Percentiles rank a stretch among this genome's conserved stretches.
phyloP scores from a whole-genome alignment of 2,329 filamentous ascomycete species.

The Colletotrichum higginsianum region DNA sequence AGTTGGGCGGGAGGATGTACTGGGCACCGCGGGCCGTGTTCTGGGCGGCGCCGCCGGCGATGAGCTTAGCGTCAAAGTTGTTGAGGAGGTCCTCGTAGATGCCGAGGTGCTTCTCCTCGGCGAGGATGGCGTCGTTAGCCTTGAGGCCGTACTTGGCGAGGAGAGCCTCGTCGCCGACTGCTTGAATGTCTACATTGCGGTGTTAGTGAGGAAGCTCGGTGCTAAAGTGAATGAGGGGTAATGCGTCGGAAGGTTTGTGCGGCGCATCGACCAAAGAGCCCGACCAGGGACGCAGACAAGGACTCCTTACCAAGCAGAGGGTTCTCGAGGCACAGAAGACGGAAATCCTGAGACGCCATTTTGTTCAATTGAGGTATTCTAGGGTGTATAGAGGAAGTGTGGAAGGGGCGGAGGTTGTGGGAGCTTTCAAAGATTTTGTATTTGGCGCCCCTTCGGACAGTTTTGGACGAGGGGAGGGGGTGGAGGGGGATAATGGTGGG shows the following conservation, averaged over 20 bases:
- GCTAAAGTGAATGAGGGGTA: slow-evolving; percentile 35
- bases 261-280: slow-evolving; percentile 15
- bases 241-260: slow-evolving; percentile 9
- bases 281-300: slow-evolving; percentile 7
- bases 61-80: slow-evolving; percentile 93
- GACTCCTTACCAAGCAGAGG: slow-evolving; percentile 85
- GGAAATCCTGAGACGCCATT: slow-evolving; percentile 88
- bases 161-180: slow-evolving; percentile 83
- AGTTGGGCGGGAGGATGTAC: slow-evolving; percentile 93
- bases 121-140: slow-evolving; percentile 97
- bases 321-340: slow-evolving; percentile 96
- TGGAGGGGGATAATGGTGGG: slow-evolving; percentile 49
- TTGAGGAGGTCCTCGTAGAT: slow-evolving; percentile 95
- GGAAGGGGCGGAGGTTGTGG: slow-evolving; percentile 23
- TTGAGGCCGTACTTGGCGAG: slow-evolving; percentile 95
- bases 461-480: slow-evolving; percentile 45
- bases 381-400: slow-evolving; percentile 39
- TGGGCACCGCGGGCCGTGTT: slow-evolving; percentile 97
- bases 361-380: slow-evolving; percentile 49
- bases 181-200: slow-evolving; percentile 84
- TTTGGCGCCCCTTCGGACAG: slow-evolving; percentile 42
- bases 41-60: slow-evolving; percentile 96
- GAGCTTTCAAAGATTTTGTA: slow-evolving; percentile 48
- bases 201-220: slow-evolving; percentile 27
- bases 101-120: slow-evolving; percentile 88